These are phyloP conservation scores for Jaltomata sinuosa DNA, from an alignment of 257 asterid species.

Conservation along the genomic window DNA sequence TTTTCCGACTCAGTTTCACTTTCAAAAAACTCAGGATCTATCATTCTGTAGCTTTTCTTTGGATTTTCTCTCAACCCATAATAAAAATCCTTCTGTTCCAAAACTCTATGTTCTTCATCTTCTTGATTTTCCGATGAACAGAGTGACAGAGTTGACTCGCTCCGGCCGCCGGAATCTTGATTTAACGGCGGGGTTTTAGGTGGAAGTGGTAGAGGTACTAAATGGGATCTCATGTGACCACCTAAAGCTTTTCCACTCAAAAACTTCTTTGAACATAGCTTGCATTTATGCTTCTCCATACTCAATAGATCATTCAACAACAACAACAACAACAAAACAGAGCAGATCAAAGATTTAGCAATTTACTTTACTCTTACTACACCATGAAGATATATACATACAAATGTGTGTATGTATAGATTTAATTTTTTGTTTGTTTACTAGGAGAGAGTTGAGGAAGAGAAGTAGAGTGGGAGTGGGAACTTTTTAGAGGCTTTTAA, in stretches of 20 bases:
- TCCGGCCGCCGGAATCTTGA: conserved; percentile 7
- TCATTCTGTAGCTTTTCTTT: conserved; percentile 22
- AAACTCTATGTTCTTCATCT: neutral
- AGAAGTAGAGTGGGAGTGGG: conserved; percentile 13
- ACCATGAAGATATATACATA: no score
- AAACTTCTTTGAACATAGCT: conserved; percentile 47
- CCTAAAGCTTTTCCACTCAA: conserved; percentile 57
- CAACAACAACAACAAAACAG: neutral
- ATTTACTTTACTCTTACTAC: neutral
- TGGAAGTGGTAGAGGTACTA: conserved; percentile 42
- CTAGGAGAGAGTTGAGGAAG: conserved; percentile 5
- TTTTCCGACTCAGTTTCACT: conserved; percentile 27
- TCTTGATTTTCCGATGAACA: conserved; percentile 15
- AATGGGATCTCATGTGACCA: conserved; percentile 70
- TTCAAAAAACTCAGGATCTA: conserved; percentile 27
- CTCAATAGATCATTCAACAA: neutral
- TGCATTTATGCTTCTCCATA: conserved; percentile 43
- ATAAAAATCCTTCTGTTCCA: conserved; percentile 4
- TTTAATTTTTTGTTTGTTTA: conserved; percentile 5
- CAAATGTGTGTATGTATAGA: neutral
- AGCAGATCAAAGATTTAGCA: neutral
- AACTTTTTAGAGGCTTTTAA: conserved; percentile 2
- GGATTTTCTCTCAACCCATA: conserved; percentile 24
- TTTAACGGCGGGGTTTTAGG: conserved; percentile 28
- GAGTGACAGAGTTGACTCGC: conserved; percentile 24